These are phyloP conservation scores for Ustilago esculenta DNA, from an alignment of 1,284 basidiomycete genomes.

Conservation along the genomic window DNA sequence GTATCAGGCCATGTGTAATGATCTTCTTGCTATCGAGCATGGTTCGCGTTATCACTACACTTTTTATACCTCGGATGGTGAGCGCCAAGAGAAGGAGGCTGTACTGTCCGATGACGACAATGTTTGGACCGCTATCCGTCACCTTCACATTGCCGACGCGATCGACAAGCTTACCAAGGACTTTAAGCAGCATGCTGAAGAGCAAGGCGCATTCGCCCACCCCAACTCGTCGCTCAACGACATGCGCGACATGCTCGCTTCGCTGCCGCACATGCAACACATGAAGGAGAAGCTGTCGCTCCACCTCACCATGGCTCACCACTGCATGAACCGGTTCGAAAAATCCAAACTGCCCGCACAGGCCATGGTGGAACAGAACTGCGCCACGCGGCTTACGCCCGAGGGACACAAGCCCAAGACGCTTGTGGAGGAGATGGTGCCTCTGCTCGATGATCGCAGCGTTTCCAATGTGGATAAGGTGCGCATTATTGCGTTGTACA, in stretches of 20 bases:
- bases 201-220: conserved; percentile 83
- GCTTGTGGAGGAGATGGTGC: conserved; percentile 98
- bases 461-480: conserved; percentile 81
- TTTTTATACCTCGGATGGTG: conserved; percentile 70
- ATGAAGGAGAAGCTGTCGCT: conserved; percentile 96
- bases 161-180: conserved; percentile 95
- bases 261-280: conserved; percentile 91
- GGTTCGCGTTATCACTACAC: conserved; percentile 85
- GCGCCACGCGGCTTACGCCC: conserved; percentile 61
- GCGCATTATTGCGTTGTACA: conserved; percentile 94
- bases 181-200: conserved; percentile 91
- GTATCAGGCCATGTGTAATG: conserved; percentile 98
- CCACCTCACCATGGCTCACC: conserved; percentile 96
- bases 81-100: conserved; percentile 86
- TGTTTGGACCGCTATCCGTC: conserved; percentile 90
- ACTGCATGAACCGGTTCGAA: conserved; percentile 94
- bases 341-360: conserved; percentile 84
- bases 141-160: conserved; percentile 98
- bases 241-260: conserved; percentile 99
- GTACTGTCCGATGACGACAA: conserved; percentile 83
- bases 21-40: conserved; percentile 82
- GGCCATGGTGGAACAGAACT: conserved; percentile 87
- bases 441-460: conserved; percentile 84
- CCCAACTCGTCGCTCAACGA: conserved; percentile 85
- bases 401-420: conserved; percentile 62